Base-by-base conservation (phyloP, 208 protist species). In the Angomonas ambiguus region DNA sequence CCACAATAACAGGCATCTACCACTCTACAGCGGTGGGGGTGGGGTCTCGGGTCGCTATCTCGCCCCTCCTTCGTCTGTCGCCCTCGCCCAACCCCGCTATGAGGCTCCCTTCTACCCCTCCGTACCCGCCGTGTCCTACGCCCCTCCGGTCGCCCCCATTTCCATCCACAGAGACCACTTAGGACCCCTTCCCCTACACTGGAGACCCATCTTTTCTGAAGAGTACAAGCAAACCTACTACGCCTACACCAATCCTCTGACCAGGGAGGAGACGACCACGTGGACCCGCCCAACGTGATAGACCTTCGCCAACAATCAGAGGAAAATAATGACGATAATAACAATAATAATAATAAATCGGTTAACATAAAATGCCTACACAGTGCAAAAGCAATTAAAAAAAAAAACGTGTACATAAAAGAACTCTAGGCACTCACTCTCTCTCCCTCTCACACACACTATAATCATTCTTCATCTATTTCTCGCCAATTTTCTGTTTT, bases 161-260 rank as follows among this genome's bases (percentile, higher is more conserved):
- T 28, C 55, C 3, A 32, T 74, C 11, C 41, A 51, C 30, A 34
- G 55, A n/a, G 72, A 87, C 55, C 51, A 48, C 10, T 45, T 59
- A 6, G 74, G 69, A 13, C 35, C 65, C 20, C 59, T 90, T 13
- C 85, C 88, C 28, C 68, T 71, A n/a, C 72, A 71, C 31, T 94
- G 88, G 83, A 69, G 83, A 0, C 58, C 79, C 3, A 67, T 91
- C 27, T 91, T 78, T 45, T 94, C 88, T 2, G 68, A 82, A 34
- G 78, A 91, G 56, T 87, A 91, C 60, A 48, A 85, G 59, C 71
- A 80, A 45, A 67, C 66, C 16, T 94, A 94, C 72, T 94, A 91
- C 69, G 88, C 74, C 41, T 84, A 85, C 53, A 74, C 67, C 27
- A 62, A 91, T 33, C 75, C 84, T 0, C 28, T 35, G 6, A 87